Evolutionary conservation across 2,329 filamentous ascomycete genomes (phyloP).

Genomic region (Lachnum nothofagi): DNA sequence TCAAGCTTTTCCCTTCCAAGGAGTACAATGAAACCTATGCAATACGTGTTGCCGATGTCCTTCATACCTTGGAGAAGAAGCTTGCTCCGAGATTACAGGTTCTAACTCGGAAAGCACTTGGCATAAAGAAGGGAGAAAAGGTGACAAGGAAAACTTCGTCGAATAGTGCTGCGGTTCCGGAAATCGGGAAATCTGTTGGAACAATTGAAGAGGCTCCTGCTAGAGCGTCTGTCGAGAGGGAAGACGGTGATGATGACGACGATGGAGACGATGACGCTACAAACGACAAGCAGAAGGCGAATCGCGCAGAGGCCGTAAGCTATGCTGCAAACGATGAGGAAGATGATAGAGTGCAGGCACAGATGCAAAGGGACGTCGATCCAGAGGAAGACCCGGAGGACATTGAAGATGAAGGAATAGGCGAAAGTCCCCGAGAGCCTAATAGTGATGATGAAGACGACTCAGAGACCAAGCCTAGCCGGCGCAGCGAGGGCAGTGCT

Average conservation of each 20-base stretch:
- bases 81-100: conserved; percentile 69
- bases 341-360: conserved; percentile 67
- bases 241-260: conserved; percentile 45
- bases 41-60: conserved; percentile 72
- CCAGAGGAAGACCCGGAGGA: conserved; percentile 47
- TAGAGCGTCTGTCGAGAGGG: conserved; percentile 47
- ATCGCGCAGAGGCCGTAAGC: conserved; percentile 75
- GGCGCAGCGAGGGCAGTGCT: conserved; percentile 21
- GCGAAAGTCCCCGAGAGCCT: conserved; percentile 42
- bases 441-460: conserved; percentile 33
- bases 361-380: conserved; percentile 54
- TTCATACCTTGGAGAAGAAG: conserved; percentile 72
- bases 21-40: conserved; percentile 86
- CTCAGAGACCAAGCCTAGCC: conserved; percentile 29
- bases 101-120: conserved; percentile 69
- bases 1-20: conserved; percentile 76
- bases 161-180: conserved; percentile 66
- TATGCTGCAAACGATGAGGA: conserved; percentile 93
- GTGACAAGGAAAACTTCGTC: conserved; percentile 45
- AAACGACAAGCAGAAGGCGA: conserved; percentile 66
- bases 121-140: conserved; percentile 69
- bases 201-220: conserved; percentile 47
- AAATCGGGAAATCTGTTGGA: conserved; percentile 62
- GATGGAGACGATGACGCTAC: conserved; percentile 71
- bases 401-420: conserved; percentile 49